Percentiles rank a stretch among this genome's conserved stretches.
phyloP scores from a whole-genome alignment of 2,329 filamentous ascomycete species.

The Huntiella moniliformis region DNA sequence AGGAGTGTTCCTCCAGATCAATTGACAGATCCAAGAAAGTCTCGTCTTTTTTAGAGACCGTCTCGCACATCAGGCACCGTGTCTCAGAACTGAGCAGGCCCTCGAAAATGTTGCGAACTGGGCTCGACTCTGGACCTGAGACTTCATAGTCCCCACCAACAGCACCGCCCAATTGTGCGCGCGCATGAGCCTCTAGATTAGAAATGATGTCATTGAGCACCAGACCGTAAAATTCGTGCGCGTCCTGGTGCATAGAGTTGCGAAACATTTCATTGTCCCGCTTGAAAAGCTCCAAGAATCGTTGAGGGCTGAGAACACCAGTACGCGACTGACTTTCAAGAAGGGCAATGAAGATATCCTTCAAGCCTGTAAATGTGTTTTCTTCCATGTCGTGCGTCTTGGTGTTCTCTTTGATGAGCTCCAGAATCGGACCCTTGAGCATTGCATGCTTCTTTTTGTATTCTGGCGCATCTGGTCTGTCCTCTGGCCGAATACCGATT shows the following conservation, averaged over 20 bases:
- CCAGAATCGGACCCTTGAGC: constrained; percentile 68
- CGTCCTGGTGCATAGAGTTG: constrained; percentile 94
- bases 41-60: constrained; percentile 84
- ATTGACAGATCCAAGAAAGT: constrained; percentile 92
- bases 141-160: background rate
- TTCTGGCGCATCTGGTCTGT: constrained; percentile 85
- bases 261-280: constrained; percentile 95
- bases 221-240: constrained; percentile 89
- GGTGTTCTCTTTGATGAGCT: constrained; percentile 65
- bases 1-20: constrained; percentile 85
- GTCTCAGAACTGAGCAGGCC: constrained; percentile 90
- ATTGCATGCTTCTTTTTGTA: constrained; percentile 96
- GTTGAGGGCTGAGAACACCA: constrained; percentile 77
- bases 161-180: constrained; percentile 16
- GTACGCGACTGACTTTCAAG: constrained; percentile 65
- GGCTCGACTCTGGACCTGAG: constrained; percentile 27
- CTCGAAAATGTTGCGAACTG: constrained; percentile 96
- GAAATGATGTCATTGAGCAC: constrained; percentile 91
- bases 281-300: constrained; percentile 85
- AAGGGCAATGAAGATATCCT: constrained; percentile 88
- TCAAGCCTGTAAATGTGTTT: constrained; percentile 80
- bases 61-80: constrained; percentile 89
- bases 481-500: constrained; percentile 52
- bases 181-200: constrained; percentile 66
- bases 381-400: constrained; percentile 80